These are phyloP conservation scores for Solanum hybrid DNA, from an alignment of 305 asterid genomes.

Conservation along the genomic window DNA sequence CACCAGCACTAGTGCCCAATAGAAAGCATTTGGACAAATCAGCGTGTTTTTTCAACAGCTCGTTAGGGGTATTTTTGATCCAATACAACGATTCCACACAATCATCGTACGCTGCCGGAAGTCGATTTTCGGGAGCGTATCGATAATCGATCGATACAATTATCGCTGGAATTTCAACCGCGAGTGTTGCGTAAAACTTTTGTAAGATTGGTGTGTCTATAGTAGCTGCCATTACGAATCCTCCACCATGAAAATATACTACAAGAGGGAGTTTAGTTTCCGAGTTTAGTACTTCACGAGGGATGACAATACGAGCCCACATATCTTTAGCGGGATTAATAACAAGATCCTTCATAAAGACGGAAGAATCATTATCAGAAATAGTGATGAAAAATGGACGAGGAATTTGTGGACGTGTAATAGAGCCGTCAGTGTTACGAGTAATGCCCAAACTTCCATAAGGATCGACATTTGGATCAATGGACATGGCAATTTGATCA, in stretches of 20 bases:
- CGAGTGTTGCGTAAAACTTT: slow-evolving; percentile 18
- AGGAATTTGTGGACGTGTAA: not conserved
- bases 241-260: slow-evolving; percentile 43
- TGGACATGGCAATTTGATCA: not conserved
- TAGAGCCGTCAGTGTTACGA: slow-evolving; percentile 8
- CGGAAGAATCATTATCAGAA: not conserved
- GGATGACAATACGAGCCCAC: slow-evolving; percentile 6
- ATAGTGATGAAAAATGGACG: not conserved
- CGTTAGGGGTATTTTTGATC: slow-evolving; percentile 6
- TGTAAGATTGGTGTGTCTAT: slow-evolving; percentile 23
- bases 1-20: slow-evolving; percentile 43
- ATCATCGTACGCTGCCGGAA: slow-evolving; percentile 43
- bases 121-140: slow-evolving; percentile 36
- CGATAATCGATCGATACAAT: slow-evolving; percentile 36
- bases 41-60: slow-evolving; percentile 12
- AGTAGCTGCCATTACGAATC: slow-evolving; percentile 15
- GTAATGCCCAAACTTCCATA: slow-evolving; percentile 8
- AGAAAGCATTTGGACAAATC: slow-evolving; percentile 25
- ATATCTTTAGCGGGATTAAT: not conserved
- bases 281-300: not conserved
- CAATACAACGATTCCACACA: slow-evolving; percentile 23
- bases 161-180: slow-evolving; percentile 24
- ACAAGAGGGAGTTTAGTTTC: slow-evolving; percentile 30
- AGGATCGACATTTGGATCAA: slow-evolving; percentile 14
- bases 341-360: not conserved